Evolutionary conservation across 2,329 filamentous ascomycete species (phyloP).

Genomic region (Trichoderma cornu-damae): DNA sequence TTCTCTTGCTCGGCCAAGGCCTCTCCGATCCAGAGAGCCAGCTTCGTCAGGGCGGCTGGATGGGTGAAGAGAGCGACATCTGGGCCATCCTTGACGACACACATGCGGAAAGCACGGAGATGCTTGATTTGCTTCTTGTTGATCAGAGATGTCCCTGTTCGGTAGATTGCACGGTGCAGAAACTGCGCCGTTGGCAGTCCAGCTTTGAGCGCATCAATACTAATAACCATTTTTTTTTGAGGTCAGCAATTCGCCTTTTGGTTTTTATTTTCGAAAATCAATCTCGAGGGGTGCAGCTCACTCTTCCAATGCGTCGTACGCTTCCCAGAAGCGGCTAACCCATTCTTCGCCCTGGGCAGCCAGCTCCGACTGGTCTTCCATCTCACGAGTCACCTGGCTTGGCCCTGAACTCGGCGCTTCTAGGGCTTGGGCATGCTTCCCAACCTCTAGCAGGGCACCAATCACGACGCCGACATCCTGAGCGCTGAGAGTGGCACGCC

Average conservation of each 20-base stretch:
- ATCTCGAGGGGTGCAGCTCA: too few species aligned
- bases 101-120: constrained; percentile 87
- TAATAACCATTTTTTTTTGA: constrained; percentile 32
- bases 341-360: constrained; percentile 56
- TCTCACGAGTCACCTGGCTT: constrained; percentile 37
- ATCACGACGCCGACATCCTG: constrained; percentile 92
- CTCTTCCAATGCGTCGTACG: constrained; percentile 67
- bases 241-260: not conserved
- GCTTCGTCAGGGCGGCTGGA: constrained; percentile 84
- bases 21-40: constrained; percentile 91
- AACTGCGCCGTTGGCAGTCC: constrained; percentile 81
- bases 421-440: constrained; percentile 47
- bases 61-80: constrained; percentile 90
- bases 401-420: constrained; percentile 28
- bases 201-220: constrained; percentile 69
- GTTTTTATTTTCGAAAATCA: not conserved
- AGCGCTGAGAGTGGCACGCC: constrained; percentile 88
- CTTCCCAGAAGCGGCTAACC: constrained; percentile 64
- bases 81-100: constrained; percentile 89
- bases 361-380: constrained; percentile 46
- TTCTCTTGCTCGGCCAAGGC: constrained; percentile 85
- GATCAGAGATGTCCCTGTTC: constrained; percentile 84
- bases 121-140: constrained; percentile 93
- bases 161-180: constrained; percentile 85
- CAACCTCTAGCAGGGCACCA: constrained; percentile 88